These are phyloP conservation scores for Pythium dissimile DNA, from an alignment of 352 stramenopile genomes.

Conservation along the genomic window DNA sequence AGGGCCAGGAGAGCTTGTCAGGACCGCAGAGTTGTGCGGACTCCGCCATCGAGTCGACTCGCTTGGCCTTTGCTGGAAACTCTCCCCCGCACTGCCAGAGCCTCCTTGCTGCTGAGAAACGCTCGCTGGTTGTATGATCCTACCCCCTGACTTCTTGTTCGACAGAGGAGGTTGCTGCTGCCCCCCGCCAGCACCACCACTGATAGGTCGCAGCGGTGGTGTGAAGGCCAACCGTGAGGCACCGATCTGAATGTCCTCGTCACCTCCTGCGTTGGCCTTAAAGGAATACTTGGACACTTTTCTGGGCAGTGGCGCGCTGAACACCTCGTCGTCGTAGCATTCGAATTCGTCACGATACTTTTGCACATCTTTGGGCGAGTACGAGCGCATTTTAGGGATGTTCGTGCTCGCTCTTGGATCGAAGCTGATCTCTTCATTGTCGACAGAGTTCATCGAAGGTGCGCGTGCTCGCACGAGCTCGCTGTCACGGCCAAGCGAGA, in stretches of 20 bases:
- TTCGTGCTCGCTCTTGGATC: conserved; percentile 21
- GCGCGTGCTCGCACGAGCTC: conserved; percentile 62
- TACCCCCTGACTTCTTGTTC: conserved; percentile 1
- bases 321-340: conserved; percentile 71
- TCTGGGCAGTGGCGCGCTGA: conserved; percentile 21
- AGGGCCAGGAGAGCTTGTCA: conserved; percentile 10
- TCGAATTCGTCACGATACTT: conserved; percentile 54
- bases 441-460: conserved; percentile 48
- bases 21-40: not conserved
- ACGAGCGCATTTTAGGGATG: conserved; percentile 45
- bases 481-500: conserved; percentile 54
- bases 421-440: conserved; percentile 12
- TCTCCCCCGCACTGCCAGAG: not conserved
- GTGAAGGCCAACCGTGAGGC: conserved; percentile 36
- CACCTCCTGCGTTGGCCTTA: conserved; percentile 25
- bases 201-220: conserved; percentile 33
- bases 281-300: not conserved
- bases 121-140: not conserved
- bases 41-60: conserved; percentile 19
- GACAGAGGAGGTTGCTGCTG: not conserved
- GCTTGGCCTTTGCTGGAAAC: not conserved
- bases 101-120: not conserved
- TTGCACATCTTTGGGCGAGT: conserved; percentile 42
- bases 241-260: conserved; percentile 33
- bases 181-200: not conserved